Conservation (phyloP, 306 rosid genomes). For the Trifolium pratense region DNA sequence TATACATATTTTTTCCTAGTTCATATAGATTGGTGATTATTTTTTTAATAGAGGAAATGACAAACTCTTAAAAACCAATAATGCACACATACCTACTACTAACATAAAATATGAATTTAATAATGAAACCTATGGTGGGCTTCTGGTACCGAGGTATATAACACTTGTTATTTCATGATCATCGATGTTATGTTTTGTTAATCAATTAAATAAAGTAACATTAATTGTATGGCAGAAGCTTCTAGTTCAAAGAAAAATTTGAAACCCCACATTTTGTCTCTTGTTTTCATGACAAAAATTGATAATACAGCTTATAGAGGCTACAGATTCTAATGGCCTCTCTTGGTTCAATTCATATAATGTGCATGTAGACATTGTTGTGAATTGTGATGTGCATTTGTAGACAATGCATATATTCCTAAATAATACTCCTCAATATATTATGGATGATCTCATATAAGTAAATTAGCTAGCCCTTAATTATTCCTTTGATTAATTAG, state of each 20-base stretch:
- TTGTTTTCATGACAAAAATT: conserved; percentile 30
- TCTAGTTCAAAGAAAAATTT: conserved; percentile 35
- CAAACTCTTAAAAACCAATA: conserved; percentile 26
- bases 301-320: conserved; percentile 9
- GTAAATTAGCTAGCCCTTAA: conserved; percentile 6
- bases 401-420: conserved; percentile 44
- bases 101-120: conserved; percentile 36
- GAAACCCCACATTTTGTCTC: conserved; percentile 43
- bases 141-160: conserved; percentile 47
- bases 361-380: conserved; percentile 23
- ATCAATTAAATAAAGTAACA: conserved; percentile 15
- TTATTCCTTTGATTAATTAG: not conserved
- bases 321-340: conserved; percentile 42
- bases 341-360: conserved; percentile 33
- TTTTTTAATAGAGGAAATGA: too few species aligned
- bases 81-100: conserved; percentile 37
- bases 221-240: conserved; percentile 32
- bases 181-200: conserved; percentile 17
- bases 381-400: conserved; percentile 34
- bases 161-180: conserved; percentile 23
- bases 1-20: too few species aligned
- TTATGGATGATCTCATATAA: not conserved
- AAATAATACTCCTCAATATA: not conserved
- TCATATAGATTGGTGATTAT: too few species aligned
- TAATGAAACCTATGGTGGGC: conserved; percentile 34